Conservation (phyloP, 75 land plant species). For the Cryptomeria japonica region DNA sequence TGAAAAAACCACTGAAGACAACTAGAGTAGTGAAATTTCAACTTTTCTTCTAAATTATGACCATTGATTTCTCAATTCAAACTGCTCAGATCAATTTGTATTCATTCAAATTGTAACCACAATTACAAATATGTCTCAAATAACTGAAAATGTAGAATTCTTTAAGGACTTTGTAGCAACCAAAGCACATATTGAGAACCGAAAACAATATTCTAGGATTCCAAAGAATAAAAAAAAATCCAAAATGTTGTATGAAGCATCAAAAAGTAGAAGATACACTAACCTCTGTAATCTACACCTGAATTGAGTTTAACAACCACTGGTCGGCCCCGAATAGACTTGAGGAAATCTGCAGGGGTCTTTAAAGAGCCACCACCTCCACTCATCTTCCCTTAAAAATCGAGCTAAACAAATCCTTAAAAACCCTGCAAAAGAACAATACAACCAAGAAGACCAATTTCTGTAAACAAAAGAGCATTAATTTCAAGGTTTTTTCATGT, state of each 20-base stretch:
- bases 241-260: background rate
- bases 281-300: conserved; percentile 92
- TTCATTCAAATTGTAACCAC: background rate
- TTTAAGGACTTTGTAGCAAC: background rate
- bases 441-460: background rate
- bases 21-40: background rate
- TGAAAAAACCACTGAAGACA: background rate
- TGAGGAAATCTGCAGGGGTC: conserved; percentile 94
- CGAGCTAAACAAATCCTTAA: background rate
- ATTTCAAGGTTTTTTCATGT: background rate
- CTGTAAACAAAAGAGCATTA: background rate
- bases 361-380: conserved; percentile 59
- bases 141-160: background rate
- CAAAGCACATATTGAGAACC: background rate
- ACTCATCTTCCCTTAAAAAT: conserved; percentile 22
- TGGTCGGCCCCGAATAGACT: conserved; percentile 92
- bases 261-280: background rate
- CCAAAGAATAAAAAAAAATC: background rate
- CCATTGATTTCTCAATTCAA: background rate
- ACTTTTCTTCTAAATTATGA: background rate
- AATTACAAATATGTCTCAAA: background rate
- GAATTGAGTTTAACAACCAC: conserved; percentile 98
- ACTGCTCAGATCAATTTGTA: background rate
- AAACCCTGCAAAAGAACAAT: background rate
- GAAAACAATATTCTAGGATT: background rate